These are phyloP conservation scores for Limonium bicolor DNA, from an alignment of 148 eudicot genomes.

Conservation along the genomic window DNA sequence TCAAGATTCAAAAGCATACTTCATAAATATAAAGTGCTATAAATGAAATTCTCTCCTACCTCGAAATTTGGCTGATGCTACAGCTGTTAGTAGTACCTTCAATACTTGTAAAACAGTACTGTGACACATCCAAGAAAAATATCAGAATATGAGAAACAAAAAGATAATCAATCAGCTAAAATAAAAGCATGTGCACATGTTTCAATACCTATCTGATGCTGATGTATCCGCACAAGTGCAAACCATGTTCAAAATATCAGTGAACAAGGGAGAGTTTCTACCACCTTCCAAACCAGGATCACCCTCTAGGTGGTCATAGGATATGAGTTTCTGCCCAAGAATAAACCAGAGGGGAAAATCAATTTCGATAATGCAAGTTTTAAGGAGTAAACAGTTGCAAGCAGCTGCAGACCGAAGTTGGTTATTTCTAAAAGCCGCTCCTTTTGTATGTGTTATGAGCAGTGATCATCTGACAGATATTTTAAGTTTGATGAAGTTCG, in stretches of 20 bases:
- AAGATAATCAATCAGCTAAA: background rate
- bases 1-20: background rate
- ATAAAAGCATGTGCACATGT: slow-evolving; percentile 1
- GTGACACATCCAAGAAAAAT: slow-evolving; percentile 19
- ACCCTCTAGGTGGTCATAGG: slow-evolving; percentile 94
- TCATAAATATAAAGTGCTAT: background rate
- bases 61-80: slow-evolving; percentile 81
- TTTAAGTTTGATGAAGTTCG: too few relatives aligned
- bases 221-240: slow-evolving; percentile 88
- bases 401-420: background rate
- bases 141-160: slow-evolving; percentile 2
- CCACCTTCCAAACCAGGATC: slow-evolving; percentile 98
- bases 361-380: background rate
- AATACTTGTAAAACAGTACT: slow-evolving; percentile 91
- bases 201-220: slow-evolving; percentile 73
- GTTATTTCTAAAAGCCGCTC: too few relatives aligned
- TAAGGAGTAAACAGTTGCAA: background rate
- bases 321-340: slow-evolving; percentile 79
- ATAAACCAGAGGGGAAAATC: slow-evolving; percentile 4
- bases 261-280: slow-evolving; percentile 51
- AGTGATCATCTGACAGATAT: too few relatives aligned
- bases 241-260: slow-evolving; percentile 72
- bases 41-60: slow-evolving; percentile 28
- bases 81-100: slow-evolving; percentile 97
- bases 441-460: too few relatives aligned